Base-by-base conservation (phyloP, 768 basidiomycete genomes). In the Boletellus emodensis region DNA sequence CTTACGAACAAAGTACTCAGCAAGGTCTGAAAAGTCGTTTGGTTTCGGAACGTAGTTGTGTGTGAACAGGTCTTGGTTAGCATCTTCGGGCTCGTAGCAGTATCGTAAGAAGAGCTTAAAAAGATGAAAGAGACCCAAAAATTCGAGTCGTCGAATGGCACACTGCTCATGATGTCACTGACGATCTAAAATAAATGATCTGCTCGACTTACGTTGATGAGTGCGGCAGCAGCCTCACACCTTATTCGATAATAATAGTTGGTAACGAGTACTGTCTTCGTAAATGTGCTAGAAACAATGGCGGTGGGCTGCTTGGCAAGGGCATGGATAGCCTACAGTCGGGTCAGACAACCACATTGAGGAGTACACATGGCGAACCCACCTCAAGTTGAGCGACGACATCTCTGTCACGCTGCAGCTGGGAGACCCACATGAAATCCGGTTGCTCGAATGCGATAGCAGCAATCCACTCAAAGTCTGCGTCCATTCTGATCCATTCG, bases 381-480 rank as follows among this genome's bases (percentile, higher is more conserved):
- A 91, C 95, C 84, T 98, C 94, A 13, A 97, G 75, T 67, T 99
- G 96, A 2, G 95, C 96, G 18, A 97, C 87, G 34, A 99, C 94
- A 70, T 99, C 96, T 54, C 93, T 76, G 69, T 99, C 96, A 49
- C 94, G 77, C 69, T 95, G 92, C 44, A 99, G 73, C 65, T 98
- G 96, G 36, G 87, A 91, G 18, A 95, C 89, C 94, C 94, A 99
- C 91, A 95, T 95, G 62, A 94, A 98, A 72, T 94, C 94, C 38
- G 91, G 92, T 71, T 97, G 93, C 44, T 94, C 89, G 56, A 95
- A 98, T 55, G 83, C 84, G 54, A 97, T 81, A 35, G 79, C 79
- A n/a, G 91, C 88, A 48, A 98, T 89, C 96, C 96, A 99, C 71
- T 99, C 96, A 67, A 96, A 94, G 65, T 99, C 96, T 14, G 96